Conservation (phyloP, 1,284 basidiomycete genomes). For the Apiotrichum gracile region DNA sequence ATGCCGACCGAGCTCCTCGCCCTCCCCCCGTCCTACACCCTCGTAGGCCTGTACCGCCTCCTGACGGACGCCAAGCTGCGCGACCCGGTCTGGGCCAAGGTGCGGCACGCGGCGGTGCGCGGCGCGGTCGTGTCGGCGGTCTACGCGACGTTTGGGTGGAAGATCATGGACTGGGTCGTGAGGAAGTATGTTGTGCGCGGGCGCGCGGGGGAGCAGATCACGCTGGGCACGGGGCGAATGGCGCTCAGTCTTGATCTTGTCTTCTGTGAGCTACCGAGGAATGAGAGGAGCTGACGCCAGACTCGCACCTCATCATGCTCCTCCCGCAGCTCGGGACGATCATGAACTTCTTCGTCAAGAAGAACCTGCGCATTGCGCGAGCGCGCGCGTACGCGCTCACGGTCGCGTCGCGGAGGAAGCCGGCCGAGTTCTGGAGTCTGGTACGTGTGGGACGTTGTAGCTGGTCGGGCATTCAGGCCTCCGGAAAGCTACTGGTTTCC, state of each 20-base stretch:
- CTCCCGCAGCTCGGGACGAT: slow-evolving; percentile 66
- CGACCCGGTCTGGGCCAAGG: slow-evolving; percentile 41
- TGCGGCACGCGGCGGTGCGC: slow-evolving; percentile 42
- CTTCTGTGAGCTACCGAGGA: slow-evolving; percentile 28
- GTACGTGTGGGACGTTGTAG: neutral
- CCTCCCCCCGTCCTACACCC: slow-evolving; percentile 42
- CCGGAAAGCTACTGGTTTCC: too few species aligned
- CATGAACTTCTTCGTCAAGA: slow-evolving; percentile 68
- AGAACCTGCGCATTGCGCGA: slow-evolving; percentile 69
- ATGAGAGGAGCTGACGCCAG: slow-evolving; percentile 50
- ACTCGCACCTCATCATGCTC: slow-evolving; percentile 66
- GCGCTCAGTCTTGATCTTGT: slow-evolving; percentile 32
- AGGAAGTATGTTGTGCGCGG: slow-evolving; percentile 29
- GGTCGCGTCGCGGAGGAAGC: slow-evolving; percentile 68
- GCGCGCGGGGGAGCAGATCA: slow-evolving; percentile 19
- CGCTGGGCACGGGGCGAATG: slow-evolving; percentile 24
- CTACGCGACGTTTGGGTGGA: slow-evolving; percentile 37
- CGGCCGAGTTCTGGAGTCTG: slow-evolving; percentile 66
- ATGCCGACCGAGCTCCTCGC: slow-evolving; percentile 47
- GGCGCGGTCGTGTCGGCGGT: slow-evolving; percentile 36
- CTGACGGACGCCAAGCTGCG: slow-evolving; percentile 40
- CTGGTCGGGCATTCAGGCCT: neutral
- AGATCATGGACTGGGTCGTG: slow-evolving; percentile 40
- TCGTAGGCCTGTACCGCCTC: slow-evolving; percentile 42
- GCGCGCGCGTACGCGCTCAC: slow-evolving; percentile 69